A percentile compares a stretch with the other conserved stretches of the same genome.
Conservation (phyloP, 306 rosid species). For the Carpinus fangiana region DNA sequence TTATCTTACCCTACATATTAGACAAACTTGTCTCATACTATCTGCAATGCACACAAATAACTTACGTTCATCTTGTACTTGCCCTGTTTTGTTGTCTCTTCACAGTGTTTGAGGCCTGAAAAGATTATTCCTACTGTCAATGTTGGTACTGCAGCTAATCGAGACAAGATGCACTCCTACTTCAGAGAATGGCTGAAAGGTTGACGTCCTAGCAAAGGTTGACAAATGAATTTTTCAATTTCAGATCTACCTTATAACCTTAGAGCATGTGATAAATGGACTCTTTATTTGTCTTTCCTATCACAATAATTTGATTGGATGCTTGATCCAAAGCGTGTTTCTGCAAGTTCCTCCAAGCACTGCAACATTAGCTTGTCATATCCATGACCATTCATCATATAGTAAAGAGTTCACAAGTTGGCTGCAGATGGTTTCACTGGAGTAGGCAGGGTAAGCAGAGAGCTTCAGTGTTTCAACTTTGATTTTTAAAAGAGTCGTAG, state of each 20-base stretch:
- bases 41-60: not conserved
- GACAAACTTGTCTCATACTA: slow-evolving; percentile 4
- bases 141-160: slow-evolving; percentile 39
- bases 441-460: not conserved
- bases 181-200: slow-evolving; percentile 49
- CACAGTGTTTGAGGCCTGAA: slow-evolving; percentile 52
- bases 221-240: not conserved
- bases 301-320: not conserved
- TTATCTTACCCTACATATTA: slow-evolving; percentile 6
- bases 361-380: not conserved
- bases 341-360: not conserved
- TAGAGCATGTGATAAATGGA: not conserved
- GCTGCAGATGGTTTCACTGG: not conserved
- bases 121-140: slow-evolving; percentile 60
- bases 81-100: slow-evolving; percentile 4
- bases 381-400: not conserved
- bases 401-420: not conserved
- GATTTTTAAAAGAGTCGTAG: not conserved
- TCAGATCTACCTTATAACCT: not conserved
- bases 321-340: not conserved
- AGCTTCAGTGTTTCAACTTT: not conserved
- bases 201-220: slow-evolving; percentile 10
- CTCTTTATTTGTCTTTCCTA: not conserved
- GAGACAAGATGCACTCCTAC: slow-evolving; percentile 60
- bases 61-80: not conserved